phyloP scores from a whole-genome alignment of 805 yeast genomes.

The Pichia heedii region DNA sequence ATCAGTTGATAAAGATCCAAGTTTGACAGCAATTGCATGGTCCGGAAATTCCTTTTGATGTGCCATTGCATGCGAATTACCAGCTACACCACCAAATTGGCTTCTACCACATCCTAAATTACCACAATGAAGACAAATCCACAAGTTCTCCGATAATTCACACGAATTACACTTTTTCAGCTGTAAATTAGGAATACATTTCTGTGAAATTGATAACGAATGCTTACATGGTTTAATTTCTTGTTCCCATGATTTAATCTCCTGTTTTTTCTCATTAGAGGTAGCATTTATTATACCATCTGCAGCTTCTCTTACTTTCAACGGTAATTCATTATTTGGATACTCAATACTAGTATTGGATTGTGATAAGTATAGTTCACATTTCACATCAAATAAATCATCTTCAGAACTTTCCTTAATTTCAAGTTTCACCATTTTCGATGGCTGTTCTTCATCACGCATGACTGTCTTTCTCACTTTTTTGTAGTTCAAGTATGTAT shows the following conservation, averaged over 20 bases:
- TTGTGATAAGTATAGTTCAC: conserved; percentile 33
- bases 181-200: conserved; percentile 20
- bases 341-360: conserved; percentile 23
- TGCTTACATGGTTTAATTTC: conserved; percentile 78
- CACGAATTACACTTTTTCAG: conserved; percentile 45
- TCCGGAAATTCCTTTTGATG: conserved; percentile 47
- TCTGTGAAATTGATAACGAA: conserved; percentile 45
- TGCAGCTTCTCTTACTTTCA: conserved; percentile 27
- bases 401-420: conserved; percentile 54
- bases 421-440: conserved; percentile 56
- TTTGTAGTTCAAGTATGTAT: conserved; percentile 47
- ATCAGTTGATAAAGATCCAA: conserved; percentile 77
- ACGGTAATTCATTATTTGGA: conserved; percentile 22
- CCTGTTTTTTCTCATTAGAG: conserved; percentile 53
- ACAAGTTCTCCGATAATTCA: conserved; percentile 64
- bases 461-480: conserved; percentile 39
- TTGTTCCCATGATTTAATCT: conserved; percentile 86
- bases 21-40: conserved; percentile 81
- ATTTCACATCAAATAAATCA: conserved; percentile 45
- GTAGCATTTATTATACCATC: conserved; percentile 44
- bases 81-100: conserved; percentile 92
- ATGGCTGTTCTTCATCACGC: conserved; percentile 24
- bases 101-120: conserved; percentile 89
- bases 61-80: conserved; percentile 79
- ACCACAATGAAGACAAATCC: conserved; percentile 93